Evolutionary conservation across 2,329 filamentous ascomycete species (phyloP).

Genomic region (Clonostachys solani): DNA sequence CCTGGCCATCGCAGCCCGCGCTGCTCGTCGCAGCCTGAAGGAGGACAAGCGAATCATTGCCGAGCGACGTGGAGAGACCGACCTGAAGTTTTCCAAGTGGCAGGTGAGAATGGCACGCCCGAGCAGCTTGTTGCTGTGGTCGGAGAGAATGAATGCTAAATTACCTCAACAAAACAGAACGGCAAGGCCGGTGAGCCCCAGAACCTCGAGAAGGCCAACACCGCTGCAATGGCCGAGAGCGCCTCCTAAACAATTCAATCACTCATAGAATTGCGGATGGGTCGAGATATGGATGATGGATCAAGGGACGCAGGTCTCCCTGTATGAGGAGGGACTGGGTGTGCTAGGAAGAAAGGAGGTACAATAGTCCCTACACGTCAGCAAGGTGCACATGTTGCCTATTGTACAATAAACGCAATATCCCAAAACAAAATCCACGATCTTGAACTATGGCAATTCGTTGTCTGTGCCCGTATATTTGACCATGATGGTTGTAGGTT

Average conservation of each 20-base stretch:
- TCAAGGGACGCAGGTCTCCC: too few species aligned
- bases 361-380: too few species aligned
- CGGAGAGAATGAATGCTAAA: constrained; percentile 15
- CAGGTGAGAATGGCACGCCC: constrained; percentile 55
- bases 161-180: constrained; percentile 73
- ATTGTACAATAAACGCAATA: too few species aligned
- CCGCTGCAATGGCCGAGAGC: constrained; percentile 28
- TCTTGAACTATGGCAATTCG: too few species aligned
- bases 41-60: constrained; percentile 84
- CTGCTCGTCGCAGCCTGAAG: constrained; percentile 94
- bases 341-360: too few species aligned
- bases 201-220: constrained; percentile 60
- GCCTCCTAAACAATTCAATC: constrained; percentile 13
- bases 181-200: constrained; percentile 91
- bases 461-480: too few species aligned
- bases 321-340: too few species aligned
- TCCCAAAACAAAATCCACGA: too few species aligned
- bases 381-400: too few species aligned
- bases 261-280: too few species aligned
- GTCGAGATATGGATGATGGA: too few species aligned
- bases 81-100: constrained; percentile 92
- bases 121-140: not conserved
- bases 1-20: constrained; percentile 89
- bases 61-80: constrained; percentile 86
- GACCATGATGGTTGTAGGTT: too few species aligned